Base-by-base conservation (phyloP, 805 yeast species). In the Jamesozyma hellenica region DNA sequence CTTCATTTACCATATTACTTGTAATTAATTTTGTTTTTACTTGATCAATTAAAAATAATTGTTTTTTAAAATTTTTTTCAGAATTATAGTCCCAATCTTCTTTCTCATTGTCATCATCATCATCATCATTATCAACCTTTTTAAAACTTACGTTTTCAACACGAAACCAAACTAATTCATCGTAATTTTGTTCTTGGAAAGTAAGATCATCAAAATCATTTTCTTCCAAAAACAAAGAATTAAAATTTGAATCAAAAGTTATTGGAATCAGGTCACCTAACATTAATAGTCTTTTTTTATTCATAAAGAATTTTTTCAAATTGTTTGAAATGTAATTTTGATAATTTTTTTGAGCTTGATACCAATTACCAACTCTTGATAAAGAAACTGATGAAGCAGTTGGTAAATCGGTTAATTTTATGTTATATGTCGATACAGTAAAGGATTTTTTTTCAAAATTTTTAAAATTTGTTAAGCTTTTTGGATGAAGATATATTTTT, bases 111-210 rank as follows among this genome's bases (percentile, higher is more conserved):
- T 34, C 32, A 13, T 25, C 7, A 44, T 55, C 4, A 17, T 37
- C 38, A 23, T 46, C 38, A 4, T 45, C 46, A 3, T 51, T 49
- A n/a, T n/a, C n/a, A n/a, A n/a, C n/a, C n/a, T n/a, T n/a, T 4
- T 51, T 58, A 2, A 61, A 53, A 2, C 58, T 65, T 3, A 70
- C 70, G 4, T 63, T 52, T 4, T 72, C 79, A 2, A 90, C 72
- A 48, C 74, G 74, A 60, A 87, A 90, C 96, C 96, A 90, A 0
- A 87, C 94, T 15, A 88, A 71, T 0, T 75, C 66, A 54, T 87
- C 85, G 1, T 83, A 77, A 17, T 67, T 18, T 15, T n/a, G n/a
- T 11, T 31, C 13, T 13, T 29, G 18, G 15, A n/a, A 14, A n/a
- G 4, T 9, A 4, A 18, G 5, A 10, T 23, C 31, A 13, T 34